phyloP scores from a whole-genome alignment of 768 basidiomycete genomes.

The Leccinum ochraceum region DNA sequence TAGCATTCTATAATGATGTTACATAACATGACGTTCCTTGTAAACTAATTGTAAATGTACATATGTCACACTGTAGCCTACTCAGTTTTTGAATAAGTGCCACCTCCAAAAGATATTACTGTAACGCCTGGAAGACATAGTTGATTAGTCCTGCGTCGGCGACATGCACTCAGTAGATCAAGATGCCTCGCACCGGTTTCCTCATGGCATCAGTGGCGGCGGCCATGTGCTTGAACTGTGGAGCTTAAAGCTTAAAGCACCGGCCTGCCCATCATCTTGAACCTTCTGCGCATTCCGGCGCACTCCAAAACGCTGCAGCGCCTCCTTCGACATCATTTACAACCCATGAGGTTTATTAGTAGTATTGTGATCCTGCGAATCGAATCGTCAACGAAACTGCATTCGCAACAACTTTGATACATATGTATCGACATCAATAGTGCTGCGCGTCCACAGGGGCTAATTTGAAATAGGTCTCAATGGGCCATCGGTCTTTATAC shows the following conservation, averaged over 20 bases:
- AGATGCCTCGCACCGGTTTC: no score
- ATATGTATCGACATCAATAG: not conserved
- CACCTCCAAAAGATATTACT: not conserved
- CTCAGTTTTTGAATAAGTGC: not conserved
- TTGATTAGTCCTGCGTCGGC: not conserved
- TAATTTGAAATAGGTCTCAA: not conserved
- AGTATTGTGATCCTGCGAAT: no score
- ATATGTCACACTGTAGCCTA: not conserved
- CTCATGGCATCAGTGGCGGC: no score
- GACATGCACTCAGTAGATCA: not conserved
- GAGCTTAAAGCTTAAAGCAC: no score
- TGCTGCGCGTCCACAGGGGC: not conserved
- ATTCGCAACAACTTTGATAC: no score
- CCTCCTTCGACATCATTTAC: no score
- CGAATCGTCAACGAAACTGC: no score
- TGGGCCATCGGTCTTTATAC: not conserved
- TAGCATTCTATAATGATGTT: not conserved
- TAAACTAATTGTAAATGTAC: not conserved
- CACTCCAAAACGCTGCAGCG: no score
- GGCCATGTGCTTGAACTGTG: no score
- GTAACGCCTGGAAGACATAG: not conserved
- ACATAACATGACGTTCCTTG: not conserved
- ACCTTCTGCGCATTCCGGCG: no score
- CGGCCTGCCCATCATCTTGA: no score
- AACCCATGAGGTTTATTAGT: no score